Evolutionary conservation across 2,329 filamentous ascomycete species (phyloP), one percentile per base, ranked within the genome.

Genomic region (Pseudovirgaria hyperparasitica): DNA sequence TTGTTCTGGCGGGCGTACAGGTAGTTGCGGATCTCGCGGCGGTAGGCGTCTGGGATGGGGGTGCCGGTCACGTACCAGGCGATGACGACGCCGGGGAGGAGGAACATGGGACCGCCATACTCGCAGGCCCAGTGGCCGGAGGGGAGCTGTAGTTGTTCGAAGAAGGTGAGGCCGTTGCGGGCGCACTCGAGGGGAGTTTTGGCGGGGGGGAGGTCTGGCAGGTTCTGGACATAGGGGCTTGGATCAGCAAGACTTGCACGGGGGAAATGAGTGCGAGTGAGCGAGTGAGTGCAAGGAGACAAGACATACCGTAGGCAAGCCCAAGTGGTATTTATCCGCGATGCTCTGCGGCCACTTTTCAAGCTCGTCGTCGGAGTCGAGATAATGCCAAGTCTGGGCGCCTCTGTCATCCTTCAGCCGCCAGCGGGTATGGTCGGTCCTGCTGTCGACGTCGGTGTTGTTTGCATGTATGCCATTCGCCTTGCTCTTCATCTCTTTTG

Each of bases 41-140:
- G 76, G 50, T 85, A 77, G 32, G 80, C 72, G 34, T 73, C 70
- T 2, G 85, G 76, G 31, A 98, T 82, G 4, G 80, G 79, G 27
- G 84, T 93, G 48, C 86, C 75, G 35, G 86, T 96, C 27, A 79
- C 79, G 50, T 92, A 86, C 74, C 82, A 92, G 16, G 80, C 69
- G 40, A 92, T 73, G 35, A 94, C 73, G 13, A 93, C 52, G 23
- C 87, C 82, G 0, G 87, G 84, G 2, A 96, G 64, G 20, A 96
- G 69, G 48, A 98, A 98, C 82, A 94, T 87, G 4, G 90, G 90
- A 1, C 90, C 90, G 29, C 90, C 90, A 58, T 98, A 98, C 52
- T 98, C 90, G 59, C 87, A 96, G 5, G 68, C 90, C 90, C 90
- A 98, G 47, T 94, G 82, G 5, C 90, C 90, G 1, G 82, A 78